Base-by-base conservation (phyloP, 352 stramenopile genomes). In the Phytophthora podocarpi region DNA sequence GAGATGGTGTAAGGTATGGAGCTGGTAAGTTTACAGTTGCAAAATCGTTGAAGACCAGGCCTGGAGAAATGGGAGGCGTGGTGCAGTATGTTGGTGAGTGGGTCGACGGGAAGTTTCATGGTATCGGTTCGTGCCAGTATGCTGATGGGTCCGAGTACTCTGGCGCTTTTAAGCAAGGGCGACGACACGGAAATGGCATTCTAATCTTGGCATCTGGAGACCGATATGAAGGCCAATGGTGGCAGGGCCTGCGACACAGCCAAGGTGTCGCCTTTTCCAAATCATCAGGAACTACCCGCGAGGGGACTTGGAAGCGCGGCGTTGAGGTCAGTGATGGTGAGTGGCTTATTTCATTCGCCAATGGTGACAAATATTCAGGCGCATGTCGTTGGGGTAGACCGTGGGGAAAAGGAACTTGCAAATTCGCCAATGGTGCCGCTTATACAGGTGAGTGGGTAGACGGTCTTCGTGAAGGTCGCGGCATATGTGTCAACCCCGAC, bases 121-220 rank as follows among this genome's bases (percentile, higher is more conserved):
- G 92, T 18, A 78, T 76, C 1, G 96, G 96, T 5, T 97, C 82
- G 0, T 87, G 90, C 6, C 64, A 90, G 31, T 97, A 96, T 40
- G 54, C 67, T 34, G 89, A 98, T 63, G 91, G 89, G 20, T 88
- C 90, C 45, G 71, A 97, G 27, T 98, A 98, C 58, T 93, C 87
- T 5, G 96, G 96, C 0, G 57, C 56, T 1, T 98, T 89, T 28
- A 59, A 83, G 4, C 70, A 89, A 40, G 87, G 86, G 32, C 76
- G 85, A 59, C 74, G 87, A 15, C 85, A 97, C 32, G 90, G 89
- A 15, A 78, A 79, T 43, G 89, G 91, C 3, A 42, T 84, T 5
- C 72, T 89, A 16, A 39, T 80, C 15, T 49, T 74, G 11, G 57
- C 64, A 1, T 72, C 60, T 0, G 76, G 75, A 4, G 80, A 92